These are phyloP conservation scores for Cylindrotheca closterium DNA, from an alignment of 108 stramenopile genomes.

Conservation along the genomic window DNA sequence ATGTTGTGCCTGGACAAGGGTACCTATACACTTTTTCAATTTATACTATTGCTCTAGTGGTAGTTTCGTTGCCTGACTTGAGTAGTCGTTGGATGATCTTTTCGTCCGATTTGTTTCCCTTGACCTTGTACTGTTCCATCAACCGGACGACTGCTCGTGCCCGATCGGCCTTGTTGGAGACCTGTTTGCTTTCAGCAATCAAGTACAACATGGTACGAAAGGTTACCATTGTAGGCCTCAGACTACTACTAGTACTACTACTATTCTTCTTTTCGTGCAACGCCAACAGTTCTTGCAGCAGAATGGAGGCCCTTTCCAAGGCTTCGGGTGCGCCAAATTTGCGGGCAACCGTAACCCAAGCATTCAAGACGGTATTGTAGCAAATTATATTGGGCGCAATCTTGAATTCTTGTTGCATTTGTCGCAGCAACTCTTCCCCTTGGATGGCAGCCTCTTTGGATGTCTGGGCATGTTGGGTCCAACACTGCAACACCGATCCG, in stretches of 20 bases:
- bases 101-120: neutral
- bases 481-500: slow-evolving; percentile 29
- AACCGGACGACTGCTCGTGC: neutral
- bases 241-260: neutral
- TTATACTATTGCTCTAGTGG: too few species aligned
- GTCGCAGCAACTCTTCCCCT: slow-evolving; percentile 41
- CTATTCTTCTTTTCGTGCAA: neutral
- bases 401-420: slow-evolving; percentile 31
- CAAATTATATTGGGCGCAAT: slow-evolving; percentile 52
- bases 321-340: neutral
- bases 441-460: slow-evolving; percentile 22
- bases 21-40: too few species aligned
- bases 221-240: slow-evolving; percentile 7
- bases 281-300: neutral
- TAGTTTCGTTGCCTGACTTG: neutral
- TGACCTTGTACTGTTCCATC: slow-evolving; percentile 3
- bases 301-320: slow-evolving; percentile 2
- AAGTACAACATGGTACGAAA: slow-evolving; percentile 8
- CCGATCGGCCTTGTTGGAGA: slow-evolving; percentile 2
- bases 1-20: too few species aligned
- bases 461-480: slow-evolving; percentile 27
- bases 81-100: neutral
- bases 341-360: slow-evolving; percentile 28
- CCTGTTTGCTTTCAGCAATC: slow-evolving; percentile 12
- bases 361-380: slow-evolving; percentile 57